phyloP scores from a whole-genome alignment of 192 early-diverging fungal species.

The Jimgerdemannia flammicorona region DNA sequence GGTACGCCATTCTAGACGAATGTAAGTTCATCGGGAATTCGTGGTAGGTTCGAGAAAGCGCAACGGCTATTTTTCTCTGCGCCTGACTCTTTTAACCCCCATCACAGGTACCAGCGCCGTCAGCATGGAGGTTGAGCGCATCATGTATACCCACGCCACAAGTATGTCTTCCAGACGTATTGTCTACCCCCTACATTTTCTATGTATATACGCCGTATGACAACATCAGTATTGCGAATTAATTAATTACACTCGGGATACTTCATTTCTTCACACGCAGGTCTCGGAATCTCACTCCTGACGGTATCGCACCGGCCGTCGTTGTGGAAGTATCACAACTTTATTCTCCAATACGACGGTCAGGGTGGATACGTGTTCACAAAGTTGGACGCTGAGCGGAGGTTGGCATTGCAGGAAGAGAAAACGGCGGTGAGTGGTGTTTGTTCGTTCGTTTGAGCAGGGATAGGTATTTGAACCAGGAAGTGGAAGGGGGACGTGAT shows the following conservation, averaged over 20 bases:
- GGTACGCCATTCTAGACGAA: slow-evolving; percentile 96
- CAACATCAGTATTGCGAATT: too few relatives aligned
- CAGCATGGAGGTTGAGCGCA: slow-evolving; percentile 88
- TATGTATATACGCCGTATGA: too few relatives aligned
- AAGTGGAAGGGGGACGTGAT: neutral
- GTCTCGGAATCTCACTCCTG: slow-evolving; percentile 84
- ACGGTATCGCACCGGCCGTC: slow-evolving; percentile 95
- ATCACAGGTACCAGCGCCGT: slow-evolving; percentile 65
- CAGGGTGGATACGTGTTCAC: slow-evolving; percentile 95
- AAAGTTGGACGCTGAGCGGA: slow-evolving; percentile 80
- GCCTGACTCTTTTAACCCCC: neutral
- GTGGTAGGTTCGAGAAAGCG: too few relatives aligned
- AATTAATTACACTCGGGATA: neutral
- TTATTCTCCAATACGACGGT: slow-evolving; percentile 92
- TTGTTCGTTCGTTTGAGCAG: slow-evolving; percentile 11
- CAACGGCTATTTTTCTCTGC: neutral
- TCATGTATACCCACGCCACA: slow-evolving; percentile 84
- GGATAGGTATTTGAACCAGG: neutral
- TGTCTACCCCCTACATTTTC: too few relatives aligned
- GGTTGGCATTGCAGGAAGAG: slow-evolving; percentile 88
- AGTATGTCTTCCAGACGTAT: slow-evolving; percentile 14
- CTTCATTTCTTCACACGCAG: slow-evolving; percentile 10
- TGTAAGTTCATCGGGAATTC: slow-evolving; percentile 50
- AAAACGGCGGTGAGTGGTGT: slow-evolving; percentile 60
- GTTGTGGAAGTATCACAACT: slow-evolving; percentile 96